phyloP scores from a whole-genome alignment of 257 asterid species.

The Solanum pennellii region DNA sequence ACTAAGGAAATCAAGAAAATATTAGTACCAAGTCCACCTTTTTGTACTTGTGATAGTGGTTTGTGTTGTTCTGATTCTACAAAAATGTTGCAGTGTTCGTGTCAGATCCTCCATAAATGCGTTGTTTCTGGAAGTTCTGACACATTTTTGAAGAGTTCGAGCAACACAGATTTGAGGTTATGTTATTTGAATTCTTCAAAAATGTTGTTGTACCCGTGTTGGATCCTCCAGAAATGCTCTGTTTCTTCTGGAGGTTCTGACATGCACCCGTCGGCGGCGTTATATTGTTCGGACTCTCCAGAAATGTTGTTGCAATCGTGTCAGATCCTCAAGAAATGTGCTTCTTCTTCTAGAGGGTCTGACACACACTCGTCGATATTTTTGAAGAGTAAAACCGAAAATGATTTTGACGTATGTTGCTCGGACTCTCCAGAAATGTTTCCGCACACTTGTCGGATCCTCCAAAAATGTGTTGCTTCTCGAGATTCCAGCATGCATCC shows the following conservation, averaged over 20 bases:
- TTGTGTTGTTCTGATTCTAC: neutral
- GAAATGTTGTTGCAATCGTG: neutral
- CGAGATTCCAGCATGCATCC: neutral
- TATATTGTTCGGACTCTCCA: neutral
- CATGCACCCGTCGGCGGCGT: neutral
- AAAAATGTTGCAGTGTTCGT: neutral
- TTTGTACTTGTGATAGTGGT: neutral
- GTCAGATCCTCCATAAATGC: neutral
- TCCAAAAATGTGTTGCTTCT: neutral
- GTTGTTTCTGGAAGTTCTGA: neutral
- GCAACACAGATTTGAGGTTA: neutral
- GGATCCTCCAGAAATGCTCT: neutral
- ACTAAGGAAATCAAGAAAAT: slow-evolving; percentile 27
- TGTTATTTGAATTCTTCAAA: neutral
- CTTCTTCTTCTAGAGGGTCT: neutral
- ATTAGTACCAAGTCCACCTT: neutral
- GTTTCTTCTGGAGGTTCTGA: neutral
- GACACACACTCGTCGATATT: neutral
- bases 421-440: neutral
- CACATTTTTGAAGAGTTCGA: neutral
- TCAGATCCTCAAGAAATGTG: neutral
- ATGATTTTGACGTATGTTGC: neutral
- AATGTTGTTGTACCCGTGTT: neutral
- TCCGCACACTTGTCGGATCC: neutral
- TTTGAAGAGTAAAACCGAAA: neutral